A percentile compares a stretch with the other conserved stretches of the same genome.
Conservation (phyloP, 2,329 filamentous ascomycete genomes). For the Sclerotiophoma versabilis region DNA sequence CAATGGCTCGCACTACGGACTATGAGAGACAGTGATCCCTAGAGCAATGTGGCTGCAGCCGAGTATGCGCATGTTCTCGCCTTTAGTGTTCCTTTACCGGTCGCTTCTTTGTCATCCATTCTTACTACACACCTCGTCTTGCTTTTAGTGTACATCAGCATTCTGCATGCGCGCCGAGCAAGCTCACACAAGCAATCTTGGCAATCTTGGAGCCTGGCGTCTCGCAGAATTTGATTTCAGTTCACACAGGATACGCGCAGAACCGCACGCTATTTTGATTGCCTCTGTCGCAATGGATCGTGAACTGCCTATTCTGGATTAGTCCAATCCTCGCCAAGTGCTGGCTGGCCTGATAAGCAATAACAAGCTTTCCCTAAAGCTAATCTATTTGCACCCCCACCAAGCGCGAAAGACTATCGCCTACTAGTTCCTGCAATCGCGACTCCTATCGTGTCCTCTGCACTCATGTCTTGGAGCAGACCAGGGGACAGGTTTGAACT, state of each 20-base stretch:
- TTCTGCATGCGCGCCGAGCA: constrained; percentile 5
- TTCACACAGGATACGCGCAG: background rate
- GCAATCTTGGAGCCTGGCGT: background rate
- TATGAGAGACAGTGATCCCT: no score
- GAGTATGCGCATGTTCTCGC: no score
- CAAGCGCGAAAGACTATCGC: background rate
- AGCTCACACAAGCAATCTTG: constrained; percentile 20
- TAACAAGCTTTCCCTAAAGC: constrained; percentile 12
- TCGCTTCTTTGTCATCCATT: no score
- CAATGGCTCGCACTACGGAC: no score
- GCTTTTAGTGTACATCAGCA: no score
- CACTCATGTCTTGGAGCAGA: no score
- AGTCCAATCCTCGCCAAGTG: constrained; percentile 15
- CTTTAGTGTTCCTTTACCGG: no score
- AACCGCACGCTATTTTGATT: constrained; percentile 1
- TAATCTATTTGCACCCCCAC: background rate
- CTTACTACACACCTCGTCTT: no score
- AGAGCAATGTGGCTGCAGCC: no score
- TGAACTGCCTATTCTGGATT: constrained; percentile 15
- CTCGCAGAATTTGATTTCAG: background rate
- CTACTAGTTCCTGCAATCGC: no score
- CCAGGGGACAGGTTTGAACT: no score
- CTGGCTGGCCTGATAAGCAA: constrained; percentile 13
- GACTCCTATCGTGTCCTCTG: no score
- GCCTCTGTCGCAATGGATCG: constrained; percentile 9